A percentile compares a stretch with the other conserved stretches of the same genome.
These are phyloP conservation scores for Daldinia decipiens DNA, from an alignment of 495 filamentous ascomycete genomes.

Conservation along the genomic window DNA sequence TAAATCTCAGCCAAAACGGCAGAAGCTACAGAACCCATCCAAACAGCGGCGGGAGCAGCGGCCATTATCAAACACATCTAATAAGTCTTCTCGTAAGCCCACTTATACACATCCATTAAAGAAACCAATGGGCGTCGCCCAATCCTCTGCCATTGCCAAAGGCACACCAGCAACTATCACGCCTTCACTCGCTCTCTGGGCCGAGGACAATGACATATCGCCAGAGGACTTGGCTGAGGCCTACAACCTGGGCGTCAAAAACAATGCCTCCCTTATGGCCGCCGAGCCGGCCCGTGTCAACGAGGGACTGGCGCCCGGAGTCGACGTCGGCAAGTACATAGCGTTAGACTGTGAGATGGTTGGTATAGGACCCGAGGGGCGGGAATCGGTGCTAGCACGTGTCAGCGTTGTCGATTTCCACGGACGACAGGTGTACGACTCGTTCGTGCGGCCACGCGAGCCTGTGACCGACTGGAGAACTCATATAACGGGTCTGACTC, in stretches of 20 bases:
- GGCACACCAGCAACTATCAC: slow-evolving; percentile 44
- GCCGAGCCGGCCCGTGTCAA: slow-evolving; percentile 52
- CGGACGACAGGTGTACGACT: slow-evolving; percentile 89
- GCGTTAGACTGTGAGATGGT: slow-evolving; percentile 99
- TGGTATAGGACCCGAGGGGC: slow-evolving; percentile 78
- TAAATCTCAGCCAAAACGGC: slow-evolving; percentile 39
- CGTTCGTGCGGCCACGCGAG: slow-evolving; percentile 81
- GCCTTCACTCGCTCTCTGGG: slow-evolving; percentile 58
- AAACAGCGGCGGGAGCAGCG: slow-evolving; percentile 10
- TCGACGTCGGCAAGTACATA: slow-evolving; percentile 83
- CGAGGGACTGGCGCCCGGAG: slow-evolving; percentile 58
- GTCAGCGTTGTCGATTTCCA: slow-evolving; percentile 93
- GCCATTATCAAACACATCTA: slow-evolving; percentile 47
- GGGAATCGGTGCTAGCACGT: slow-evolving; percentile 77
- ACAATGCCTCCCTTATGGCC: slow-evolving; percentile 38
- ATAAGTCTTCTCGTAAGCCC: slow-evolving; percentile 45
- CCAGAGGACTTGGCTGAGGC: slow-evolving; percentile 68
- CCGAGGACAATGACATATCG: slow-evolving; percentile 69
- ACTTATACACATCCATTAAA: slow-evolving; percentile 7
- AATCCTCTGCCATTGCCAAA: slow-evolving; percentile 49
- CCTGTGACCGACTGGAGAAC: slow-evolving; percentile 90
- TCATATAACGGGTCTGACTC: slow-evolving; percentile 78
- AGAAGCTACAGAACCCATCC: slow-evolving; percentile 20
- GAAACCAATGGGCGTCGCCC: slow-evolving; percentile 51
- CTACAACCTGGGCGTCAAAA: slow-evolving; percentile 59